These are phyloP conservation scores for Lactarius sp. DNA, from an alignment of 768 basidiomycete species.

Conservation along the genomic window DNA sequence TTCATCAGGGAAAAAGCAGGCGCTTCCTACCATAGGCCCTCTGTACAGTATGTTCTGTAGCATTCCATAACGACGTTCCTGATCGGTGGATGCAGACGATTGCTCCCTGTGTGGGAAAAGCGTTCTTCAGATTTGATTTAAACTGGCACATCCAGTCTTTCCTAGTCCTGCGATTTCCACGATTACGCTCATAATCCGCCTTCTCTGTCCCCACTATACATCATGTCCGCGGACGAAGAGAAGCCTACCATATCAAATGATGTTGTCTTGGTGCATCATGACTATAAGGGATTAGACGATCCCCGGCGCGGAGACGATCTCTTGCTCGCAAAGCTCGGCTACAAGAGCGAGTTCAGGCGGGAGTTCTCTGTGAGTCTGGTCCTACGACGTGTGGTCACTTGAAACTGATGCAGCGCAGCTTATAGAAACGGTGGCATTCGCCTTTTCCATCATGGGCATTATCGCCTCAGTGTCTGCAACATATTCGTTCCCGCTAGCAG, in stretches of 20 bases:
- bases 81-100: not conserved
- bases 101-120: not conserved
- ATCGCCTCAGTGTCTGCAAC: constrained; percentile 65
- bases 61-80: not conserved
- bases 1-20: not conserved
- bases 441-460: constrained; percentile 70
- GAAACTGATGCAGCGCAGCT: constrained; percentile 33
- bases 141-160: not conserved
- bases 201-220: not conserved
- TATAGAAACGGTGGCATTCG: constrained; percentile 59
- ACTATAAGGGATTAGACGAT: not conserved
- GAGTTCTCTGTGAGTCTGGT: constrained; percentile 56
- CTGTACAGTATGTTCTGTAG: not conserved
- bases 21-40: not conserved
- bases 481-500: constrained; percentile 55
- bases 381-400: not conserved
- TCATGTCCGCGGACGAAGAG: constrained; percentile 16
- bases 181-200: not conserved
- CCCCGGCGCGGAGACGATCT: constrained; percentile 43
- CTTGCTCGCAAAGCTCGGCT: constrained; percentile 60
- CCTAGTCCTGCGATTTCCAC: not conserved
- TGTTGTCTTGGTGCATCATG: not conserved
- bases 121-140: constrained; percentile 3
- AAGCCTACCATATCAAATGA: not conserved
- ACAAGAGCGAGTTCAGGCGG: constrained; percentile 67